Evolutionary conservation across 1,139 yeast genomes (phyloP).

Genomic region (Candida labiduridarum): DNA sequence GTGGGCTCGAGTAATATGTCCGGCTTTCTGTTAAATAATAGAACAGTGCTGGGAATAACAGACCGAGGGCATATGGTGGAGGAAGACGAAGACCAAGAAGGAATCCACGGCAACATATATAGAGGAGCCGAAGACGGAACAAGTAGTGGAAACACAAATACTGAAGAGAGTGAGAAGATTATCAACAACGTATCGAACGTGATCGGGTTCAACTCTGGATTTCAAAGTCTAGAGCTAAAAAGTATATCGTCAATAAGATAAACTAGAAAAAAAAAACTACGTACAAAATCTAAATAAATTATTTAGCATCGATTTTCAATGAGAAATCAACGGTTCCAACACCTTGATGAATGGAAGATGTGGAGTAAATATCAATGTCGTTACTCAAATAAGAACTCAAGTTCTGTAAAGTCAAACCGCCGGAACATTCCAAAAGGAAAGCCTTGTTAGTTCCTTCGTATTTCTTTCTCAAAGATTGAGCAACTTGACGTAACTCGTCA

Average conservation of each 20-base stretch:
- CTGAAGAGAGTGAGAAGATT: constrained; percentile 25
- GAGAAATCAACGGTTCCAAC: constrained; percentile 80
- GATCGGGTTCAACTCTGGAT: constrained; percentile 47
- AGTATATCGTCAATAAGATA: constrained; percentile 45
- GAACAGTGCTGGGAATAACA: constrained; percentile 12
- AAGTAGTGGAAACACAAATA: constrained; percentile 8
- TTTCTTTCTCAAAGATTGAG: constrained; percentile 57
- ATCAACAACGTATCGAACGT: constrained; percentile 42
- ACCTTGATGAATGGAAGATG: constrained; percentile 94
- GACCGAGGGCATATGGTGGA: constrained; percentile 13
- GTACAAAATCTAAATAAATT: neutral
- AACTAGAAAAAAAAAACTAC: too few species aligned
- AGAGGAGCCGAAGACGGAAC: constrained; percentile 11
- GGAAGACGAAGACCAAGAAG: constrained; percentile 13
- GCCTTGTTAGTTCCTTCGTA: constrained; percentile 54
- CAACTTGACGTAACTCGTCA: constrained; percentile 64
- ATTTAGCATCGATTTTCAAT: constrained; percentile 59
- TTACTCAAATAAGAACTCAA: constrained; percentile 66
- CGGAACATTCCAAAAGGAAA: constrained; percentile 85
- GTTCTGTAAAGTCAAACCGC: constrained; percentile 79
- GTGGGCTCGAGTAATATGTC: constrained; percentile 24
- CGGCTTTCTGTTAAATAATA: constrained; percentile 33
- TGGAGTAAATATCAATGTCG: constrained; percentile 87
- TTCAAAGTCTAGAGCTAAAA: constrained; percentile 40
- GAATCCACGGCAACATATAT: constrained; percentile 5